These are phyloP conservation scores for Botryosphaeria dothidea DNA, from an alignment of 2,329 filamentous ascomycete genomes.

Conservation along the genomic window DNA sequence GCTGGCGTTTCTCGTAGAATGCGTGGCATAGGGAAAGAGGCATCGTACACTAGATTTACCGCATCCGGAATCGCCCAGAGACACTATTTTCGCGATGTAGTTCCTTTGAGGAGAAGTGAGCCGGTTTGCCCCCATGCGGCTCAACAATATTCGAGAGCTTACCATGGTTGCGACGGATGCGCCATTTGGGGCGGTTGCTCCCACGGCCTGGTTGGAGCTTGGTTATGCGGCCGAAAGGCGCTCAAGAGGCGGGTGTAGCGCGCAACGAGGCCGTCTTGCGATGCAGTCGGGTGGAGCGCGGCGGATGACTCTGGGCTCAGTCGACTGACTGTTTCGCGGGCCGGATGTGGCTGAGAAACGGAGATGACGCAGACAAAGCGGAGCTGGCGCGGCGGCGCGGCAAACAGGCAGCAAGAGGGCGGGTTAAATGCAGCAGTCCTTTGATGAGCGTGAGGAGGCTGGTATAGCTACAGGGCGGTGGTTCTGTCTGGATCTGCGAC, in stretches of 20 bases:
- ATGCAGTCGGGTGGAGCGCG: slow-evolving; percentile 4
- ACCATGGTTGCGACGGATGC: slow-evolving; percentile 17
- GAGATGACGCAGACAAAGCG: slow-evolving; percentile 7
- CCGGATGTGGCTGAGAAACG: background rate
- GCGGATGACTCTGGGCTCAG: slow-evolving; percentile 8
- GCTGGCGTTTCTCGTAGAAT: slow-evolving; percentile 1
- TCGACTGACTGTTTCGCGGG: background rate
- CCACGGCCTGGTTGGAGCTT: background rate
- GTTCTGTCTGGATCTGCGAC: background rate
- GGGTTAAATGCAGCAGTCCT: background rate
- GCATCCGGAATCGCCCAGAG: slow-evolving; percentile 93
- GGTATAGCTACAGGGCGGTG: background rate
- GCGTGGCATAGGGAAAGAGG: background rate
- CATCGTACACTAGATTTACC: slow-evolving; percentile 76
- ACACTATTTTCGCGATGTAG: slow-evolving; percentile 98
- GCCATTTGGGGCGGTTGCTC: slow-evolving; percentile 3
- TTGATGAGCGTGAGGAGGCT: slow-evolving; percentile 8
- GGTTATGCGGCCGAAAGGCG: background rate
- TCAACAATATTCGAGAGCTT: slow-evolving; percentile 5
- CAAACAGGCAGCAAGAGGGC: background rate
- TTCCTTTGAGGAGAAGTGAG: slow-evolving; percentile 62
- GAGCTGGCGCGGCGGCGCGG: background rate
- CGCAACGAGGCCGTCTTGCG: background rate
- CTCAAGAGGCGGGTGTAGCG: background rate
- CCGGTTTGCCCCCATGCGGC: slow-evolving; percentile 54